phyloP scores from a whole-genome alignment of 345 rosid genomes.

The Syzygium aqueum region DNA sequence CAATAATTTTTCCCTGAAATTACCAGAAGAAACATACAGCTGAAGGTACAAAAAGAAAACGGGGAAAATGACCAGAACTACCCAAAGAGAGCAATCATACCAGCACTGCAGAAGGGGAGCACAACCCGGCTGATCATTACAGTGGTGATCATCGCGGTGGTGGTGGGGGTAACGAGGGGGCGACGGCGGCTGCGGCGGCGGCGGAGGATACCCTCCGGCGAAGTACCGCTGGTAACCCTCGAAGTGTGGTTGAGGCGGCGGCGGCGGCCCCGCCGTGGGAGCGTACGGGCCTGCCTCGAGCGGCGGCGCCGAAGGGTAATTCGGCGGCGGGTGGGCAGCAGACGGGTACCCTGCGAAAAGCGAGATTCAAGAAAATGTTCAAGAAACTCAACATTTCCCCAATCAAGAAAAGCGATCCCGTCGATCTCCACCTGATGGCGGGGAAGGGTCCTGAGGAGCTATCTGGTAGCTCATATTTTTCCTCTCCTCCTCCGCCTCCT shows the following conservation, averaged over 20 bases:
- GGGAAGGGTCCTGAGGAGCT: conserved; percentile 37
- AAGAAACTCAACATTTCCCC: no score
- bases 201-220: conserved; percentile 42
- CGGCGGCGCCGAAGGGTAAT: conserved; percentile 31
- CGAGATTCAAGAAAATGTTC: neutral
- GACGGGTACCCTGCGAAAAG: conserved; percentile 37
- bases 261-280: conserved; percentile 1
- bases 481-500: neutral
- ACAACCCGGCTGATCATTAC: conserved; percentile 28
- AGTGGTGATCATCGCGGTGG: conserved; percentile 33
- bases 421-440: conserved; percentile 40
- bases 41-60: neutral
- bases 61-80: neutral
- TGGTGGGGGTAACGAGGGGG: conserved; percentile 38
- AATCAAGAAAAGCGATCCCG: neutral
- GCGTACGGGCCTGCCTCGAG: conserved; percentile 29
- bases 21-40: neutral
- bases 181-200: conserved; percentile 18
- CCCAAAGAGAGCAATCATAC: conserved; percentile 5
- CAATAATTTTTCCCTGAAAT: neutral
- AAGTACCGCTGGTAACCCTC: conserved; percentile 83
- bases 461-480: conserved; percentile 51
- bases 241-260: conserved; percentile 30
- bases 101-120: conserved; percentile 64
- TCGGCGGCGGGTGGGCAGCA: conserved; percentile 44